These are phyloP conservation scores for Cucurbita ficifolia DNA, from an alignment of 306 rosid genomes.

Conservation along the genomic window DNA sequence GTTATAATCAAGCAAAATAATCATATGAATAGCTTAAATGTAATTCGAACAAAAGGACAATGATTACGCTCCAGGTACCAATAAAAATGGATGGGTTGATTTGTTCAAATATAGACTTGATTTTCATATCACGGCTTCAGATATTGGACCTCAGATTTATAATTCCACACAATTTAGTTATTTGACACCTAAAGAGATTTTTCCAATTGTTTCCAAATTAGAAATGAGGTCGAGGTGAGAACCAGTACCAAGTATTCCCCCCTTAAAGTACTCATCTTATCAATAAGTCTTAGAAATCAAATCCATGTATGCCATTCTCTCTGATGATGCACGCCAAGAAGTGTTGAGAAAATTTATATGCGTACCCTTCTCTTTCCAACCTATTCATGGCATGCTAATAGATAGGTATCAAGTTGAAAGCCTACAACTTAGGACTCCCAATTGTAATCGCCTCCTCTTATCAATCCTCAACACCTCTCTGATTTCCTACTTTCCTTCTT, in stretches of 20 bases:
- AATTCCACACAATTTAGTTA: not conserved
- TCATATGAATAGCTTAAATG: not conserved
- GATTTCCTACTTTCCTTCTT: not conserved
- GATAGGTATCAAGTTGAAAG: not conserved
- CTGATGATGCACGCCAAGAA: no score
- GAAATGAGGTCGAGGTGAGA: not conserved
- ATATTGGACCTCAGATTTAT: not conserved
- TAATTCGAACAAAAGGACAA: not conserved
- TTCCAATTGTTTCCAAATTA: not conserved
- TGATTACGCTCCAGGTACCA: not conserved
- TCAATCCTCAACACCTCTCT: not conserved
- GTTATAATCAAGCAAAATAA: not conserved
- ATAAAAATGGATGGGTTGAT: not conserved
- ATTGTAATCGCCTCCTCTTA: not conserved
- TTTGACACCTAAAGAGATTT: not conserved
- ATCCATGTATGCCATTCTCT: no score
- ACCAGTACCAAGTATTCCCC: not conserved
- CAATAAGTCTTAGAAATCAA: no score
- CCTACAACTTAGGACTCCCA: not conserved
- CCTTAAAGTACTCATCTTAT: not conserved
- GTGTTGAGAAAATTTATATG: not conserved
- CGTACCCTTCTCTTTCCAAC: not conserved
- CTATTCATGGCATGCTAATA: not conserved
- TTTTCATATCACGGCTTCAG: not conserved
- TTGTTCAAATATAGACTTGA: not conserved